Evolutionary conservation across 2,329 filamentous ascomycete genomes (phyloP).

Genomic region (Botrytis cinerea): DNA sequence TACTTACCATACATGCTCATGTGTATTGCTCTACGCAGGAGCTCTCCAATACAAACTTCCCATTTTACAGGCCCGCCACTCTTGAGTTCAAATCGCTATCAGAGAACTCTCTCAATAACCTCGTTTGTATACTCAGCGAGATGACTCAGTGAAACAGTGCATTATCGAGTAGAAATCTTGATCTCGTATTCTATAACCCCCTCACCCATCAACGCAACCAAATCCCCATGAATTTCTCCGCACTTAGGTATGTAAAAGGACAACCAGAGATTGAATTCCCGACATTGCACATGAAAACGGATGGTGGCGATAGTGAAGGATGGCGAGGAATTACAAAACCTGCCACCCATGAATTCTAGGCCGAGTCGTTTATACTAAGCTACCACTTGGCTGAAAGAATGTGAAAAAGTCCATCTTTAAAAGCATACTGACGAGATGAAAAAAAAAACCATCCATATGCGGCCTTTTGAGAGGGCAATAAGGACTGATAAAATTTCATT

Average conservation of each 20-base stretch:
- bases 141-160: neutral
- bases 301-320: neutral
- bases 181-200: neutral
- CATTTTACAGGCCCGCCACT: accelerated
- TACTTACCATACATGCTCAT: neutral
- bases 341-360: neutral
- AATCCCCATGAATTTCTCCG: neutral
- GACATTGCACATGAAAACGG: too few relatives aligned
- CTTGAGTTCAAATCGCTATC: neutral
- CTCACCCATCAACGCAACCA: neutral
- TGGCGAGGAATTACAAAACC: neutral
- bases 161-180: neutral
- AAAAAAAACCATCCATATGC: neutral
- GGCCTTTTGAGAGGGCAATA: neutral
- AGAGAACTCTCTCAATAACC: accelerated
- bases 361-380: neutral
- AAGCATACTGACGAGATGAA: neutral
- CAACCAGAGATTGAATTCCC: neutral
- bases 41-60: neutral
- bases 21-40: neutral
- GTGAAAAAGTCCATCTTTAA: neutral
- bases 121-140: neutral
- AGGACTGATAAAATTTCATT: constrained; percentile 12
- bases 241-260: neutral
- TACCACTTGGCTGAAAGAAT: neutral